A percentile compares a stretch with the other conserved stretches of the same genome.
These are phyloP conservation scores for Porogramme epimiltina DNA, from an alignment of 1,284 basidiomycete species.

Conservation along the genomic window DNA sequence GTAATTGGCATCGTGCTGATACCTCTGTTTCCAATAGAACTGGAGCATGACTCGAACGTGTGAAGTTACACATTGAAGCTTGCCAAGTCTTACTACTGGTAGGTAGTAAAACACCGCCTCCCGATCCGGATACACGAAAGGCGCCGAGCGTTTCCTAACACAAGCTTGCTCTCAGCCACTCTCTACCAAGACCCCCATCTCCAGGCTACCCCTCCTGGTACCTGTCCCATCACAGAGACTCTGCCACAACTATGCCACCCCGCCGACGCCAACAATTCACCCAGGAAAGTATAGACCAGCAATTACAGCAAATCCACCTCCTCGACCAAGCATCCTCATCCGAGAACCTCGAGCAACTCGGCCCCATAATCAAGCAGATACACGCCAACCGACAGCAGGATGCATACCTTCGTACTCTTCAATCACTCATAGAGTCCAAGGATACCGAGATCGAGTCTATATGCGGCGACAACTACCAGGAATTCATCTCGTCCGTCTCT, in stretches of 20 bases:
- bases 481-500: conserved; percentile 95
- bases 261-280: conserved; percentile 74
- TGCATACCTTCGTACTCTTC: conserved; percentile 85
- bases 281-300: conserved; percentile 80
- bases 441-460: conserved; percentile 96
- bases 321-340: conserved; percentile 83
- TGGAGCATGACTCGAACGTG: too few relatives aligned
- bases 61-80: too few relatives aligned
- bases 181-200: too few relatives aligned
- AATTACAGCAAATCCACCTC: conserved; percentile 85
- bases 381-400: conserved; percentile 91
- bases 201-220: too few relatives aligned
- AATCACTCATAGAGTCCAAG: conserved; percentile 88
- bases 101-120: conserved; percentile 25
- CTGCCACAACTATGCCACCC: conserved; percentile 56
- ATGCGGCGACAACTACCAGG: conserved; percentile 96
- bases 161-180: too few relatives aligned
- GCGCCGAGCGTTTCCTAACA: too few relatives aligned
- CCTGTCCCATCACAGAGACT: too few relatives aligned
- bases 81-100: too few relatives aligned
- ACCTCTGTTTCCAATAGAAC: too few relatives aligned
- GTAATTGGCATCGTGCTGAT: too few relatives aligned
- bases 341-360: conserved; percentile 92
- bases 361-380: conserved; percentile 91
- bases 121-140: conserved; percentile 6